Evolutionary conservation across 257 asterid species (phyloP).

Genomic region (Ajuga chamaepitys): DNA sequence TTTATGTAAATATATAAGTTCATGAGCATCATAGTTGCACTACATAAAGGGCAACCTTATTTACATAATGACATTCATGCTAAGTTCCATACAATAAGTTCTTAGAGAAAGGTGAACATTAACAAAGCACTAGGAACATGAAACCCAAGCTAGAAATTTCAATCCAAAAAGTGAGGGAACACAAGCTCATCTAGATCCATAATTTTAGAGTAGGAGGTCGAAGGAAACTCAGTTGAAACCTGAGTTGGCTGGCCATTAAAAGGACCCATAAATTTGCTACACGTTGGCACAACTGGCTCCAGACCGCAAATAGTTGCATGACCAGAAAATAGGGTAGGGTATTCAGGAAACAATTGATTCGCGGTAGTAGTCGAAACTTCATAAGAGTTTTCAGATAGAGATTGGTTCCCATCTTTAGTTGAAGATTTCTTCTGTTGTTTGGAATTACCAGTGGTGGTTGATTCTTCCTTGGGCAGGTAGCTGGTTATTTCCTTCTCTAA

Average conservation of each 20-base stretch:
- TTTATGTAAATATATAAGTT: too few relatives aligned
- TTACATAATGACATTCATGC: not conserved
- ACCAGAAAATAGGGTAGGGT: not conserved
- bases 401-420: not conserved
- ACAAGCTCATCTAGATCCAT: constrained; percentile 10
- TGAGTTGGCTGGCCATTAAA: not conserved
- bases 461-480: constrained; percentile 1
- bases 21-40: not conserved
- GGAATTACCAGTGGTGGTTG: not conserved
- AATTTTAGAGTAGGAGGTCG: not conserved
- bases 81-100: not conserved
- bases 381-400: not conserved
- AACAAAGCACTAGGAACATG: not conserved
- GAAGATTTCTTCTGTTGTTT: not conserved
- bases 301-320: not conserved
- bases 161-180: constrained; percentile 15
- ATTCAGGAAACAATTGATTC: not conserved
- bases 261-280: not conserved
- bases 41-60: not conserved
- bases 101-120: not conserved
- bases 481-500: not conserved
- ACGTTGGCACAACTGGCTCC: not conserved
- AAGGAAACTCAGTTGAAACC: not conserved
- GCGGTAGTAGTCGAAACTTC: not conserved
- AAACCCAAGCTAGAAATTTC: not conserved